phyloP scores from a whole-genome alignment of 306 rosid genomes.

The Vigna reflexopilosa region DNA sequence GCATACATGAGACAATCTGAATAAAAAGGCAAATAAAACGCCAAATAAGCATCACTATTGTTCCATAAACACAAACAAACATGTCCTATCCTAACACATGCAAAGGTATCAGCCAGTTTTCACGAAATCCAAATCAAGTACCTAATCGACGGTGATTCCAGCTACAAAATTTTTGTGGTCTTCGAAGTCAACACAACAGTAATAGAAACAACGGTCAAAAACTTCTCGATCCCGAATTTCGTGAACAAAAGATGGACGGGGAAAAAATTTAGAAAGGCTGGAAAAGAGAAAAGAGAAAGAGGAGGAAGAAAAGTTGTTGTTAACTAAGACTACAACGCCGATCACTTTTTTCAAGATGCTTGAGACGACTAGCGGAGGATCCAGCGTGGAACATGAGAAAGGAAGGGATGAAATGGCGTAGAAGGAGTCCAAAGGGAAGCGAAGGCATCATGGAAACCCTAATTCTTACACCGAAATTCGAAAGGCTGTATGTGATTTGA shows the following conservation, averaged over 20 bases:
- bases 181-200: constrained; percentile 30
- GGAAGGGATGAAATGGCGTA: constrained; percentile 51
- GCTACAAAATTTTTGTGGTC: not conserved
- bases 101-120: not conserved
- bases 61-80: constrained; percentile 3
- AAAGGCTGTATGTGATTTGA: constrained; percentile 34
- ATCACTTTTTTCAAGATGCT: constrained; percentile 77
- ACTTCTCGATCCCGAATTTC: constrained; percentile 1
- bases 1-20: not conserved
- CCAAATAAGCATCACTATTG: not conserved
- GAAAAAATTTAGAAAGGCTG: constrained; percentile 12
- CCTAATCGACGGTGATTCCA: not conserved
- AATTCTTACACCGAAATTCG: not conserved
- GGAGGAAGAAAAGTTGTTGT: constrained; percentile 47
- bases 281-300: constrained; percentile 1
- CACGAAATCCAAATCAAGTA: not conserved
- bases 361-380: constrained; percentile 73
- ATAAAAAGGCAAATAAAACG: not conserved
- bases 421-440: constrained; percentile 50
- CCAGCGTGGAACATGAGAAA: constrained; percentile 63
- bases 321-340: constrained; percentile 95
- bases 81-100: too few relatives aligned
- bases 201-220: constrained; percentile 17
- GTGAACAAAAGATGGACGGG: constrained; percentile 10
- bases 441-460: constrained; percentile 87